Base-by-base conservation (phyloP, 1,284 basidiomycete genomes). In the Xanthoconium separans region DNA sequence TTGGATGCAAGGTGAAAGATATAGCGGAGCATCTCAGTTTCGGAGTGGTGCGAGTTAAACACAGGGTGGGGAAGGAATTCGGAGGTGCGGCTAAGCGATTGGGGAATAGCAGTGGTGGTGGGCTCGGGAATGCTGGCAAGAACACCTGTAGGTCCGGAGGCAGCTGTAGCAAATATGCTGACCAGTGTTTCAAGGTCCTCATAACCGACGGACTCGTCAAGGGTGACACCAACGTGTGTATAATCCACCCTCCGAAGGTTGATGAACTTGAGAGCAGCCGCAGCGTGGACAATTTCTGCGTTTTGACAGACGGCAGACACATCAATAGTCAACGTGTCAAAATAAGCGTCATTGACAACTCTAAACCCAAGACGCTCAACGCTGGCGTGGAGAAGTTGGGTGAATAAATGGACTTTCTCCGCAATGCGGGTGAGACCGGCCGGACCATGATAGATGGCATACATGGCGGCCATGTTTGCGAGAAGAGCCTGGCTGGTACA, bases 391-490 rank as follows among this genome's bases (percentile, higher is more conserved):
- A 98, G 83, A 53, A 95, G 79, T 55, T 87, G 85, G 0, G 96
- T 91, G 63, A 94, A 85, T n/a, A 85, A 81, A 72, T 98, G 94
- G 22, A 97, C 91, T 74, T 93, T 94, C 69, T 84, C 79, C 31
- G 95, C 95, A 61, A 98, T 98, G 51, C 84, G 84, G 59, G 80
- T 79, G 30, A 99, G 80, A 53, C 95, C 95, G 42, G 81, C 80
- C 2, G 97, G 93, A 20, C 96, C 96, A 68, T 99, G 97, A 73
- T 97, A 98, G 44, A 99, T 87, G 8, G 96, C 92, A 69, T 95
- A 97, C 94, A 97, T 96, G 40, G 94, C 92, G 15, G 95, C 91
- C 89, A 96, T 95, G 73, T 98, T 98, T 47, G 95, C 95, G 34
- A 98, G 87, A 18, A 98, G 82, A 0, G 93, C 95, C 73, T 98